phyloP scores from a whole-genome alignment of 2,329 filamentous ascomycete species.

The Sporothrix protearum region DNA sequence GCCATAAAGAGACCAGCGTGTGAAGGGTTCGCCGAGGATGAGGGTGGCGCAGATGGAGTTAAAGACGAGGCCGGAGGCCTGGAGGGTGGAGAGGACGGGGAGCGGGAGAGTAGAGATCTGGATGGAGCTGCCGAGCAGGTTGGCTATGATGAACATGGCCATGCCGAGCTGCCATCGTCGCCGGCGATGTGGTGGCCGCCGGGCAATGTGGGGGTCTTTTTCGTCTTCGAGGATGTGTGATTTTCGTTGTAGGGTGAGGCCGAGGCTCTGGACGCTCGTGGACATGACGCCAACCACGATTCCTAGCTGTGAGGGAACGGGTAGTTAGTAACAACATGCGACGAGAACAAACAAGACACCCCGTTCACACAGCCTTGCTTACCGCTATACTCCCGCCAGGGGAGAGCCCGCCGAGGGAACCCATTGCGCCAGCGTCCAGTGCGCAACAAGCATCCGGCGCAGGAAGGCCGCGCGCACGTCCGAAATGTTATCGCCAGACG shows the following conservation, averaged over 20 bases:
- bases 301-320: slow-evolving; percentile 64
- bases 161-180: slow-evolving; percentile 96
- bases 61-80: slow-evolving; percentile 94
- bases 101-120: slow-evolving; percentile 95
- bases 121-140: slow-evolving; percentile 90
- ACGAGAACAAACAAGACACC: not conserved
- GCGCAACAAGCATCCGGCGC: slow-evolving; percentile 46
- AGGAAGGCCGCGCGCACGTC: slow-evolving; percentile 18
- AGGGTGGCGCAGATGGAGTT: slow-evolving; percentile 96
- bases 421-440: slow-evolving; percentile 54
- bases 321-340: not conserved
- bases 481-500: slow-evolving; percentile 14
- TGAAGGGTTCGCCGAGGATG: slow-evolving; percentile 90
- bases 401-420: slow-evolving; percentile 70
- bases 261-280: slow-evolving; percentile 90
- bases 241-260: slow-evolving; percentile 93
- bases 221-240: slow-evolving; percentile 97
- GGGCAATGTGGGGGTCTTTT: slow-evolving; percentile 72
- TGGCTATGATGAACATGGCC: slow-evolving; percentile 94
- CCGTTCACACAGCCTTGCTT: slow-evolving; percentile 36
- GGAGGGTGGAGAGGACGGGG: slow-evolving; percentile 88
- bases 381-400: slow-evolving; percentile 74
- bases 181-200: slow-evolving; percentile 82
- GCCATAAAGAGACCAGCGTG: slow-evolving; percentile 84
- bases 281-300: slow-evolving; percentile 90